A percentile compares a stretch with the other conserved stretches of the same genome.
phyloP scores from a whole-genome alignment of 129 eudicot species.

The Centella asiatica region DNA sequence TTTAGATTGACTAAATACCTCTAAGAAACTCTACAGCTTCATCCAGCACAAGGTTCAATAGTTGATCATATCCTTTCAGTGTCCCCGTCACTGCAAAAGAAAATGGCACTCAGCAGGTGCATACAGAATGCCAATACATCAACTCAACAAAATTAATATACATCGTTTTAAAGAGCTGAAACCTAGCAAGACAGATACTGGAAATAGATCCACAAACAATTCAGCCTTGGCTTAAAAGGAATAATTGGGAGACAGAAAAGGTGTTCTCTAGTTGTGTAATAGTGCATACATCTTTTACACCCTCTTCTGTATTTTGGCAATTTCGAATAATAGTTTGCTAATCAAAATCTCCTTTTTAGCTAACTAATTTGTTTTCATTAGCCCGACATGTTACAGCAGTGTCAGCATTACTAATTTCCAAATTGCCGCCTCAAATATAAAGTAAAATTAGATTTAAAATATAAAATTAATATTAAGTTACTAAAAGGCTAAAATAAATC shows the following conservation, averaged over 20 bases:
- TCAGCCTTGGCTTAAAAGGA: background rate
- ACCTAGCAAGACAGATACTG: background rate
- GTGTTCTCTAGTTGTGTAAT: background rate
- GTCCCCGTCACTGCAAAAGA: slow-evolving; percentile 69
- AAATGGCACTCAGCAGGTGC: background rate
- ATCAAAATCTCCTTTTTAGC: background rate
- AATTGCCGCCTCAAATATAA: background rate
- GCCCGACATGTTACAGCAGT: background rate
- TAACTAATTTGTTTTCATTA: background rate
- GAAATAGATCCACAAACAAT: background rate
- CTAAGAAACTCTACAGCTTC: slow-evolving; percentile 81
- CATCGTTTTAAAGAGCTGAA: background rate
- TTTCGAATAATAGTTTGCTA: no score
- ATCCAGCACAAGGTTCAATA: slow-evolving; percentile 92
- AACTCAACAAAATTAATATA: background rate
- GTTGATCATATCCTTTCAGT: slow-evolving; percentile 90
- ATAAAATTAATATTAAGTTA: no score
- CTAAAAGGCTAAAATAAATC: no score
- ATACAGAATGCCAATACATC: background rate
- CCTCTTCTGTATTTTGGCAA: background rate
- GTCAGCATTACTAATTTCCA: background rate
- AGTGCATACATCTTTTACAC: background rate
- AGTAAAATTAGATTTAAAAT: background rate
- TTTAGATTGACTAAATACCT: slow-evolving; percentile 15
- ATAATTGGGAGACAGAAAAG: background rate